A percentile compares a stretch with the other conserved stretches of the same genome.
Evolutionary conservation across 2,329 filamentous ascomycete species (phyloP).

Genomic region (Trichoderma endophyticum): DNA sequence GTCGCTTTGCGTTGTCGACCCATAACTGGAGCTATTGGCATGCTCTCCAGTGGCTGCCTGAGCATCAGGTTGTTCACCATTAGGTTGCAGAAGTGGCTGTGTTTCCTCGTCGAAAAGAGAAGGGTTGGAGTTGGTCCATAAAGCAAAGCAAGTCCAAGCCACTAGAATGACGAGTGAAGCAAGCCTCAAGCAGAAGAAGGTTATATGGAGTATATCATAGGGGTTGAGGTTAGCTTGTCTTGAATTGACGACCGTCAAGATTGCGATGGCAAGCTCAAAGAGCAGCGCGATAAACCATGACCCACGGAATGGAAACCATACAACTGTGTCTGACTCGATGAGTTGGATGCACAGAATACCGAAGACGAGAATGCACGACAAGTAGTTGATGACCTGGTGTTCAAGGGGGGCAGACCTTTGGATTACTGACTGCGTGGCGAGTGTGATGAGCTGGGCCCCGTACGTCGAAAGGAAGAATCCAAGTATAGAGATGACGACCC

Average conservation of each 20-base stretch:
- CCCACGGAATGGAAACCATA: conserved; percentile 63
- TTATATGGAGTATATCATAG: conserved; percentile 27
- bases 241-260: conserved; percentile 23
- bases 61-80: neutral
- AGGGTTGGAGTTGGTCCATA: conserved; percentile 28
- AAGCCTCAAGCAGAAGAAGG: conserved; percentile 22
- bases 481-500: conserved; percentile 40
- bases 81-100: conserved; percentile 51
- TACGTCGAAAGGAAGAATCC: conserved; percentile 45
- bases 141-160: conserved; percentile 21
- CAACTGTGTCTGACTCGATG: conserved; percentile 45
- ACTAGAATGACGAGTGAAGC: conserved; percentile 32
- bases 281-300: conserved; percentile 57
- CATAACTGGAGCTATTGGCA: conserved; percentile 37
- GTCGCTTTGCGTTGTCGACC: conserved; percentile 40
- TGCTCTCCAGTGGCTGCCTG: conserved; percentile 19
- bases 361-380: conserved; percentile 64
- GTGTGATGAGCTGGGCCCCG: conserved; percentile 43
- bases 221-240: conserved; percentile 6
- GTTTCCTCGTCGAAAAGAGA: conserved; percentile 51
- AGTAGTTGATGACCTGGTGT: conserved; percentile 52
- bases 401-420: conserved; percentile 35
- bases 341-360: conserved; percentile 57
- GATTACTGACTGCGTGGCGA: conserved; percentile 28
- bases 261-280: conserved; percentile 51